Evolutionary conservation across 2,329 filamentous ascomycete species (phyloP).

Genomic region (Nemania bipapillata): DNA sequence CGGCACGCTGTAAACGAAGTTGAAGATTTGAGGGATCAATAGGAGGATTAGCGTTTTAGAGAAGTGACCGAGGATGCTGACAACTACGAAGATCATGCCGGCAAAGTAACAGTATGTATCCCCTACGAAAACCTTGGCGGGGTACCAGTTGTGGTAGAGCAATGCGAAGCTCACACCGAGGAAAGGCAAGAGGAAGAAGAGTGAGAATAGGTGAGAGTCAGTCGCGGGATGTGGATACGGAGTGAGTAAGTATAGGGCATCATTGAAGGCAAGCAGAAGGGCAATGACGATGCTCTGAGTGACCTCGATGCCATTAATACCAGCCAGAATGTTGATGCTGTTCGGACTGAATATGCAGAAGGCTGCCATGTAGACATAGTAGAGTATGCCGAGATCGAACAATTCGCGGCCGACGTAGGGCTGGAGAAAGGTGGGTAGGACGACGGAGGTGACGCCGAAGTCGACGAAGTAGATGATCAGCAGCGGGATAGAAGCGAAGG

Average conservation of each 20-base stretch:
- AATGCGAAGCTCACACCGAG: slow-evolving; percentile 90
- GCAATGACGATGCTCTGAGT: slow-evolving; percentile 93
- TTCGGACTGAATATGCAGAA: slow-evolving; percentile 98
- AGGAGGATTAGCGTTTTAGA: slow-evolving; percentile 94
- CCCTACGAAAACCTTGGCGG: slow-evolving; percentile 92
- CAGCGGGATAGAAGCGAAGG: slow-evolving; percentile 90
- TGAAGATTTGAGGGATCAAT: slow-evolving; percentile 93
- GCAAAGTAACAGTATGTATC: slow-evolving; percentile 99
- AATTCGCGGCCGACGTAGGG: slow-evolving; percentile 81
- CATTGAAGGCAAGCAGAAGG: slow-evolving; percentile 83
- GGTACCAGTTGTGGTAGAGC: slow-evolving; percentile 93
- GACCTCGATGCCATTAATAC: slow-evolving; percentile 98
- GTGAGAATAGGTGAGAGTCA: slow-evolving; percentile 93
- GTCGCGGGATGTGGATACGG: slow-evolving; percentile 91
- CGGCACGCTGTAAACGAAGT: slow-evolving; percentile 92
- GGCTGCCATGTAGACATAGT: slow-evolving; percentile 97
- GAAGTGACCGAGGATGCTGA: slow-evolving; percentile 96
- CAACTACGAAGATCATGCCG: slow-evolving; percentile 97
- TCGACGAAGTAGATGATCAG: slow-evolving; percentile 98
- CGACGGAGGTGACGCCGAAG: slow-evolving; percentile 95
- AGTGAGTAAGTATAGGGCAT: slow-evolving; percentile 84
- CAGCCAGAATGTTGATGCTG: slow-evolving; percentile 99
- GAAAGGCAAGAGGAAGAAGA: slow-evolving; percentile 94
- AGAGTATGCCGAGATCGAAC: slow-evolving; percentile 81
- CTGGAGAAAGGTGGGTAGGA: slow-evolving; percentile 86